Conservation (phyloP, 2,329 filamentous ascomycete species). For the Sarocladium brachiariae region DNA sequence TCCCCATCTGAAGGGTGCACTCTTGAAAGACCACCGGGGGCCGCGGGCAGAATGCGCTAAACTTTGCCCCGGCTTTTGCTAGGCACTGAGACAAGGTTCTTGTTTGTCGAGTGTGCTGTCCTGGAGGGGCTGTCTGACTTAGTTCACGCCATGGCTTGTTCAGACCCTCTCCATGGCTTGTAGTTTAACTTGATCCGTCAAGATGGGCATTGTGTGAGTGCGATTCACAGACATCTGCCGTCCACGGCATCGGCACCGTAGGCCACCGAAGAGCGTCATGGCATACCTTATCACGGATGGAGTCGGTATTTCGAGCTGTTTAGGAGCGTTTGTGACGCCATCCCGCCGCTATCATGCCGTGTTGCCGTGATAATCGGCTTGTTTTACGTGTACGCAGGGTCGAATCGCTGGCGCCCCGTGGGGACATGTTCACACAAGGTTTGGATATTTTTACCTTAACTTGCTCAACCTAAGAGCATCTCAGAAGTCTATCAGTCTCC, state of each 20-base stretch:
- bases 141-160: neutral
- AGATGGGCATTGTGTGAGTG: neutral
- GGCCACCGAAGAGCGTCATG: neutral
- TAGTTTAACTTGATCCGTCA: neutral
- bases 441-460: neutral
- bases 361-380: neutral
- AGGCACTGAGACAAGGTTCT: neutral
- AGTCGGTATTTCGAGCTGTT: no score
- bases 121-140: neutral
- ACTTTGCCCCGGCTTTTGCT: neutral
- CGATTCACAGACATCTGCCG: neutral
- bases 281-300: no score
- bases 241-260: neutral
- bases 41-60: neutral
- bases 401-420: neutral
- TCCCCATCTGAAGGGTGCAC: neutral
- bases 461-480: neutral
- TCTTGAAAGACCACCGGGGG: neutral
- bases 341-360: constrained; percentile 2
- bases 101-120: neutral
- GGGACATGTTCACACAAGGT: neutral
- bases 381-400: neutral
- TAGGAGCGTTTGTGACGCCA: neutral
- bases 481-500: neutral
- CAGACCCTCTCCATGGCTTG: neutral